These are phyloP conservation scores for Gloeophyllum trabeum DNA, from an alignment of 768 basidiomycete genomes.

Conservation along the genomic window DNA sequence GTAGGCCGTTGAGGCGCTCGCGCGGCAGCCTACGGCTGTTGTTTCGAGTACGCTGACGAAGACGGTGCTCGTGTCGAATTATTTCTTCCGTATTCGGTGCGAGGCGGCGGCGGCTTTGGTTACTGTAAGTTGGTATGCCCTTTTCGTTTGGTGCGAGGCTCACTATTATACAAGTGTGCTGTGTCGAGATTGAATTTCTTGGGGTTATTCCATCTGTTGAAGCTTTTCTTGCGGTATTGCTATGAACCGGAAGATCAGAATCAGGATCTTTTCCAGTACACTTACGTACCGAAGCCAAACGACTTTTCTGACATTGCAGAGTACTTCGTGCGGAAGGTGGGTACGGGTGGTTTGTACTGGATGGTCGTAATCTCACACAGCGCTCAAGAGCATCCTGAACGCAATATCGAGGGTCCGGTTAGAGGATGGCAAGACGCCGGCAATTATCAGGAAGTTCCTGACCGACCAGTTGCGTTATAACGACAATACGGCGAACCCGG, in stretches of 20 bases:
- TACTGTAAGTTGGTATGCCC: conserved; percentile 37
- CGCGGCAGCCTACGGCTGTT: conserved; percentile 71
- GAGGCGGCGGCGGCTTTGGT: conserved; percentile 86
- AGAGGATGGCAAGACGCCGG: conserved; percentile 76
- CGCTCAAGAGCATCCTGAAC: conserved; percentile 55
- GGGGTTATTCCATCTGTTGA: conserved; percentile 92
- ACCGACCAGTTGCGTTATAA: conserved; percentile 92
- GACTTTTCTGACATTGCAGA: conserved; percentile 87
- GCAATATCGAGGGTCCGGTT: conserved; percentile 83
- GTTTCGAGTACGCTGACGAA: conserved; percentile 88
- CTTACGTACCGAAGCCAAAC: conserved; percentile 90
- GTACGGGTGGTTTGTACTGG: conserved; percentile 9
- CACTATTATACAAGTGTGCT: conserved; percentile 54
- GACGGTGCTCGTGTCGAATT: conserved; percentile 89
- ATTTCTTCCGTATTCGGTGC: conserved; percentile 92
- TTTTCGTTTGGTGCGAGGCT: conserved; percentile 1
- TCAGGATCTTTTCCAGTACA: conserved; percentile 78
- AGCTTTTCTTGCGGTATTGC: conserved; percentile 83
- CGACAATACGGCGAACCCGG: conserved; percentile 86
- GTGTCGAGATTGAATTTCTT: conserved; percentile 73
- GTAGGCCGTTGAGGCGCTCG: conserved; percentile 84
- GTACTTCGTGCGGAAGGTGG: conserved; percentile 91
- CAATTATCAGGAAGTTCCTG: conserved; percentile 77
- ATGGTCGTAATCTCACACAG: neutral
- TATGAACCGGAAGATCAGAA: conserved; percentile 78